phyloP scores from a whole-genome alignment of 192 early-diverging fungal species.

The Backusella parvicylindrica region DNA sequence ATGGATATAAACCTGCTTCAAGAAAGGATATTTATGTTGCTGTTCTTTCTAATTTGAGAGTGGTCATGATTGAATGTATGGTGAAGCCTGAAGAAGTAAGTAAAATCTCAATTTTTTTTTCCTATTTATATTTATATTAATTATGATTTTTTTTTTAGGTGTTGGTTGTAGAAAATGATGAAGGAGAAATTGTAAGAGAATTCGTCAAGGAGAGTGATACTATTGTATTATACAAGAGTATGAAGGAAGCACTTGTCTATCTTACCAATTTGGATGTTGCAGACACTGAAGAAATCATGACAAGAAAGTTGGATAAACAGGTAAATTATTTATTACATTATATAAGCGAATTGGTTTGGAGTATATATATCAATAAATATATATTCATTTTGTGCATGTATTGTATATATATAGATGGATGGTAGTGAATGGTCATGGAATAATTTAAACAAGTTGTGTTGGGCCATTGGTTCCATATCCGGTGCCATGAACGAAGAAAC shows the following conservation, averaged over 20 bases:
- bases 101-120: too few species aligned
- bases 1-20: slow-evolving; percentile 36
- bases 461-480: slow-evolving; percentile 98
- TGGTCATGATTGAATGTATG: slow-evolving; percentile 99
- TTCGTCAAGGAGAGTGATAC: slow-evolving; percentile 97
- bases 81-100: slow-evolving; percentile 95
- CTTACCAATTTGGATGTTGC: slow-evolving; percentile 93
- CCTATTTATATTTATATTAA: background rate
- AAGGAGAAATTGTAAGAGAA: slow-evolving; percentile 99
- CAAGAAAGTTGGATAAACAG: slow-evolving; percentile 87
- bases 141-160: too few species aligned
- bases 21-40: slow-evolving; percentile 86
- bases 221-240: slow-evolving; percentile 96
- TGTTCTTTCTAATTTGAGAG: slow-evolving; percentile 79
- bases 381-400: slow-evolving; percentile 2
- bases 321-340: slow-evolving; percentile 43
- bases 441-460: slow-evolving; percentile 97
- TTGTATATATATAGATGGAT: slow-evolving; percentile 64
- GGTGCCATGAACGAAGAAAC: slow-evolving; percentile 96
- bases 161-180: slow-evolving; percentile 97
- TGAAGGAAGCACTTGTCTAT: slow-evolving; percentile 96
- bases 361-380: too few species aligned
- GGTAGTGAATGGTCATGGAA: slow-evolving; percentile 97
- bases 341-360: too few species aligned
- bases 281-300: slow-evolving; percentile 96